These are phyloP conservation scores for Lanmaoa pseudosensibilis DNA, from an alignment of 768 basidiomycete species.

Conservation along the genomic window DNA sequence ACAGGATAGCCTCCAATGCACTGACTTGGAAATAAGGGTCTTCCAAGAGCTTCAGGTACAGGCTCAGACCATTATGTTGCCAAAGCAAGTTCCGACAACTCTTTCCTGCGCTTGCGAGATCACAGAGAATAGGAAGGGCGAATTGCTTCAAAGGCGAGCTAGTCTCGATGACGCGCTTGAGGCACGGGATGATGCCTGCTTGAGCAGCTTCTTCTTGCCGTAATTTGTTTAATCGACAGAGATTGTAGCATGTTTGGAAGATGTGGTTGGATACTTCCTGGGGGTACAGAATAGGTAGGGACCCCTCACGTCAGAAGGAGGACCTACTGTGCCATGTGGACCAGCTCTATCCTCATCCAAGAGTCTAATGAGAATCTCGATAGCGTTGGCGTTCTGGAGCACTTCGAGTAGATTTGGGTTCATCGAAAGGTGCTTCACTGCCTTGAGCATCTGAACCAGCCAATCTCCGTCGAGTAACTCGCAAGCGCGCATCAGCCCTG, in stretches of 20 bases:
- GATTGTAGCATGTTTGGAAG: conserved; percentile 96
- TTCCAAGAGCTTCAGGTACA: conserved; percentile 76
- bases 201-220: conserved; percentile 97
- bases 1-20: conserved; percentile 84
- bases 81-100: conserved; percentile 85
- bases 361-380: conserved; percentile 86
- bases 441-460: conserved; percentile 87
- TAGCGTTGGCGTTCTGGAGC: conserved; percentile 92
- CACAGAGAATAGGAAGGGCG: conserved; percentile 94
- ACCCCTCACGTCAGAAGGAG: background rate
- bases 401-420: conserved; percentile 87
- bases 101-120: conserved; percentile 93
- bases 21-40: conserved; percentile 93
- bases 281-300: background rate
- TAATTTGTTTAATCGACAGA: conserved; percentile 91
- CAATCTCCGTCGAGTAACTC: conserved; percentile 85
- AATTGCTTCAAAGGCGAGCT: conserved; percentile 96
- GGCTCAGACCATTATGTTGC: conserved; percentile 86
- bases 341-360: conserved; percentile 80
- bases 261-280: conserved; percentile 98
- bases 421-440: conserved; percentile 96
- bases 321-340: conserved; percentile 74
- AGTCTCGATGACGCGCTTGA: conserved; percentile 85
- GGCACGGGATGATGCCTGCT: conserved; percentile 89
- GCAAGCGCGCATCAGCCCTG: conserved; percentile 86